Conservation (phyloP, 2,329 filamentous ascomycete species). For the Verticillium isaacii region DNA sequence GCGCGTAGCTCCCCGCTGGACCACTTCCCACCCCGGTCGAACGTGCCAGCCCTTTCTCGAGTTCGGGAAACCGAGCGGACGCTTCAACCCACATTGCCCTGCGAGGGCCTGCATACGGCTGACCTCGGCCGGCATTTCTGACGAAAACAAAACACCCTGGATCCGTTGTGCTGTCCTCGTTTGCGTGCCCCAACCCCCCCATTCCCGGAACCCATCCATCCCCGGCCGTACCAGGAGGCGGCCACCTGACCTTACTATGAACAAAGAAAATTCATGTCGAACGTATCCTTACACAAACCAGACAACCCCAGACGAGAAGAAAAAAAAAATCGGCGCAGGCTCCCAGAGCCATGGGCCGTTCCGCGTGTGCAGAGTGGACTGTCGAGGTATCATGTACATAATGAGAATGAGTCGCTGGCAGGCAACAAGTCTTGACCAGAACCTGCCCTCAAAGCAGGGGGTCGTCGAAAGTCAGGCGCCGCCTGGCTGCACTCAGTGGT, state of each 20-base stretch:
- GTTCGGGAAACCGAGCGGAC: neutral
- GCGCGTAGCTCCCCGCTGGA: neutral
- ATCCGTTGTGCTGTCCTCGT: neutral
- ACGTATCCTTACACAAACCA: neutral
- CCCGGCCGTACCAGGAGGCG: neutral
- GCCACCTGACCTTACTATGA: neutral
- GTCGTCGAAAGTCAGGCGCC: slow-evolving; percentile 78
- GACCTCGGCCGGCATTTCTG: neutral
- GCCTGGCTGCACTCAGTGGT: slow-evolving; percentile 63
- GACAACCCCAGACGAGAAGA: neutral
- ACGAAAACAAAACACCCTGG: neutral
- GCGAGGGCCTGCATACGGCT: neutral
- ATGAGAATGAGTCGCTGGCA: neutral
- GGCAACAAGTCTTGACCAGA: neutral
- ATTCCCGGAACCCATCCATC: neutral
- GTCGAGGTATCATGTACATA: slow-evolving; percentile 4
- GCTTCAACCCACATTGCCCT: neutral
- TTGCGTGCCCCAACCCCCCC: neutral
- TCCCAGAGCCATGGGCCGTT: neutral
- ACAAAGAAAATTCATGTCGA: neutral
- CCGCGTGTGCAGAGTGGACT: neutral
- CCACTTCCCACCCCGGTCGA: neutral
- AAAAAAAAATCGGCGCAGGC: neutral
- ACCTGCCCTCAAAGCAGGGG: slow-evolving; percentile 42
- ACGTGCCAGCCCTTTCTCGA: neutral